Conservation (phyloP, 495 filamentous ascomycete genomes). For the Neurospora africana region DNA sequence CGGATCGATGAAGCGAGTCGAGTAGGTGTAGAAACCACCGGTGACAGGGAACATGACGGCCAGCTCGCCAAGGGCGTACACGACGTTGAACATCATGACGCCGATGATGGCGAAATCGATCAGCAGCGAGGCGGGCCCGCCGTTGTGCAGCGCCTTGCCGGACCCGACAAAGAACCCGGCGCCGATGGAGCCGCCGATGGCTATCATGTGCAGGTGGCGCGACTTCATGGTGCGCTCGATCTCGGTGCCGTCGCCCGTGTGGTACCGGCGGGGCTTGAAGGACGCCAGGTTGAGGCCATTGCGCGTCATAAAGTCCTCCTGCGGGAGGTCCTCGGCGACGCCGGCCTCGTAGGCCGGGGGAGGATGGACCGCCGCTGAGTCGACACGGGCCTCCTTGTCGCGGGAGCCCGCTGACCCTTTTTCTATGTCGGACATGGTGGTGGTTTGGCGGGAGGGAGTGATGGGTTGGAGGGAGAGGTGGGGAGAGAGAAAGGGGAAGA, state of each 20-base stretch:
- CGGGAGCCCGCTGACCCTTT: not conserved
- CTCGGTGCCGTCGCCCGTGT: conserved; percentile 22
- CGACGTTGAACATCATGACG: conserved; percentile 45
- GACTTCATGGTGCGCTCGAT: conserved; percentile 53
- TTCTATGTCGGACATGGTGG: not conserved
- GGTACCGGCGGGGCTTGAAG: conserved; percentile 32
- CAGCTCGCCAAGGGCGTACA: conserved; percentile 65
- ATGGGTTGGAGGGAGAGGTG: not conserved
- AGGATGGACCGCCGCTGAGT: not conserved
- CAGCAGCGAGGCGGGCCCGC: conserved; percentile 39
- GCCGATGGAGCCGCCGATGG: conserved; percentile 62
- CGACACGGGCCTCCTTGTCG: conserved; percentile 11
- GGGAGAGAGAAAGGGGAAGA: not conserved
- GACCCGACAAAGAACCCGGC: conserved; percentile 52
- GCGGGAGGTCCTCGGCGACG: conserved; percentile 4
- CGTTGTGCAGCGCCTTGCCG: conserved; percentile 33
- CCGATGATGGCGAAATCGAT: conserved; percentile 47
- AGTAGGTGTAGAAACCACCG: conserved; percentile 52
- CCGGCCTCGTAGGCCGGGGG: conserved; percentile 19
- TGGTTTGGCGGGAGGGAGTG: not conserved
- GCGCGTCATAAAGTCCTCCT: conserved; percentile 36
- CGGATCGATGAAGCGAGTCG: conserved; percentile 63
- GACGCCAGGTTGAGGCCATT: conserved; percentile 41
- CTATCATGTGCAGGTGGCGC: conserved; percentile 67
- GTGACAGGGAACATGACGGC: conserved; percentile 62